Conservation (phyloP, 169 alveolate genomes). For the Cystoisospora suis region DNA sequence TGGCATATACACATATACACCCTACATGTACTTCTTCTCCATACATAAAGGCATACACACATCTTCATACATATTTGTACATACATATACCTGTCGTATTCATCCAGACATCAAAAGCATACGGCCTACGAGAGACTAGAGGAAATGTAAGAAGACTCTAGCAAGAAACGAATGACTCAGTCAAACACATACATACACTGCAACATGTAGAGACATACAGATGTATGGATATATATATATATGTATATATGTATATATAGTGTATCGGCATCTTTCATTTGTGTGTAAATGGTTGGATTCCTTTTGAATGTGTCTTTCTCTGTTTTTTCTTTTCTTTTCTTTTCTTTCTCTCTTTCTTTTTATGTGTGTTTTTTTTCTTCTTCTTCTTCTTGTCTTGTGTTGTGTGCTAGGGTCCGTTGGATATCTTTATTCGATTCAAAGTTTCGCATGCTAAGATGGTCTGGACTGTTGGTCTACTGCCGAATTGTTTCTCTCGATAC, state of each 20-base stretch:
- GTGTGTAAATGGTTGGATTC: no score
- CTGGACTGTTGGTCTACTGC: conserved; percentile 36
- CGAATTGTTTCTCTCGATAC: background rate
- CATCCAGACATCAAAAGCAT: no score
- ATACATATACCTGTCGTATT: no score
- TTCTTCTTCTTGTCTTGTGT: no score
- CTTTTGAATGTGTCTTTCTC: background rate
- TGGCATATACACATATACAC: no score
- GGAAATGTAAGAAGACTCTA: no score
- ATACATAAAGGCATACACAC: no score
- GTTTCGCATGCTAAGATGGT: conserved; percentile 5
- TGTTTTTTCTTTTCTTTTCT: background rate
- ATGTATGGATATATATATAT: background rate
- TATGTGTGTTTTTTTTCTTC: background rate
- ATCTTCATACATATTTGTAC: background rate
- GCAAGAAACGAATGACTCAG: no score
- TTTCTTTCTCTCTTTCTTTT: no score
- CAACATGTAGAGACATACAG: background rate
- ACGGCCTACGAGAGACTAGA: no score
- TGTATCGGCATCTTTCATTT: background rate
- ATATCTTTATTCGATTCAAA: background rate
- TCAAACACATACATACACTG: no score
- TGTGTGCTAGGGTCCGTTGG: conserved; percentile 36
- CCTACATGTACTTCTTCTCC: no score
- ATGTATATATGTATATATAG: background rate